Evolutionary conservation across 768 basidiomycete genomes (phyloP).

Genomic region (Termitomyces sp.): DNA sequence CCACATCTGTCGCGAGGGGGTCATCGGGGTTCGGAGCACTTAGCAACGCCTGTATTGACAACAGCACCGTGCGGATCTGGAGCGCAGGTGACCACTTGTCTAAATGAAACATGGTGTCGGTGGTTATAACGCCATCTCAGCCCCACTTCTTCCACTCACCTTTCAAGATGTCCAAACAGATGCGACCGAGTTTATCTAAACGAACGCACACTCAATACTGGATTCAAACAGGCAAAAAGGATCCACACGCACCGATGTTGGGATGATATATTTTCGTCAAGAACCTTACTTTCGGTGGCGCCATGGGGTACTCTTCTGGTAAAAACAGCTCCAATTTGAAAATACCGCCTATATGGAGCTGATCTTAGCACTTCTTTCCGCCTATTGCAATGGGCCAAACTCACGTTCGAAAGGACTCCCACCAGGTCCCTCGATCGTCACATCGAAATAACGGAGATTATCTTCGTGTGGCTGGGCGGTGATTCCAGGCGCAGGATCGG

Average conservation of each 20-base stretch:
- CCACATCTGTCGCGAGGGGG: constrained; percentile 89
- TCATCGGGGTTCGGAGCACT: constrained; percentile 97
- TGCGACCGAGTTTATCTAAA: constrained; percentile 94
- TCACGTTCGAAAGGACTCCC: constrained; percentile 87
- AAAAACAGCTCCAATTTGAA: constrained; percentile 97
- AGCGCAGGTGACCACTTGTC: constrained; percentile 99
- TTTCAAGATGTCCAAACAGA: constrained; percentile 98
- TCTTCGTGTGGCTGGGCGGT: constrained; percentile 95
- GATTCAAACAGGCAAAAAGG: background rate
- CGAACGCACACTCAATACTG: background rate
- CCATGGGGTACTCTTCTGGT: constrained; percentile 99
- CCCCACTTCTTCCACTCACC: constrained; percentile 37
- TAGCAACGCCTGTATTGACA: constrained; percentile 95
- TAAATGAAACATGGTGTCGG: constrained; percentile 20
- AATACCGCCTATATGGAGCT: constrained; percentile 57
- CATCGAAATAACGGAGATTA: constrained; percentile 97
- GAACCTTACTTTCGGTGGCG: constrained; percentile 96
- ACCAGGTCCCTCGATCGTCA: constrained; percentile 91
- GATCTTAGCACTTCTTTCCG: background rate
- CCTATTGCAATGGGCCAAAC: constrained; percentile 11
- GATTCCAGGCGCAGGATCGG: constrained; percentile 96
- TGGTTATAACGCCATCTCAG: background rate
- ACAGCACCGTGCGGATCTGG: constrained; percentile 95
- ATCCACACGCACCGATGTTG: constrained; percentile 81
- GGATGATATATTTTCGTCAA: constrained; percentile 98